A percentile compares a stretch with the other conserved stretches of the same genome.
Evolutionary conservation across 805 yeast species (phyloP).

Genomic region (Tetrapisispora arboricola): DNA sequence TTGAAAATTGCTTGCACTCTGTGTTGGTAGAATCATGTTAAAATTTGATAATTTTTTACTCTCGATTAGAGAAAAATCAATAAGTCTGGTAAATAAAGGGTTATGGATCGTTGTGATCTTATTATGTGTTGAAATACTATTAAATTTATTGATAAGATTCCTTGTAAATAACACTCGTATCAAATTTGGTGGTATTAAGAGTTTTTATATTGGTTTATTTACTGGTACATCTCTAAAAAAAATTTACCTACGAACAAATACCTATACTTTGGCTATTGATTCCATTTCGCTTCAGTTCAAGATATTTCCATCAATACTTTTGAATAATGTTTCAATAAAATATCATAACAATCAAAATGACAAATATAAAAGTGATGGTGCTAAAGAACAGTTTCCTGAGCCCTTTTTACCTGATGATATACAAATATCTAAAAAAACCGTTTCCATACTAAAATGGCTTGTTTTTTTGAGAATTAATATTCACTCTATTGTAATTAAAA

Average conservation of each 20-base stretch:
- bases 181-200: background rate
- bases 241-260: background rate
- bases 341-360: constrained; percentile 2
- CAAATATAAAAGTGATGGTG: background rate
- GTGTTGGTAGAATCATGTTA: no score
- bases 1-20: no score
- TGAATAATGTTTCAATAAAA: constrained; percentile 12
- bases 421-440: constrained; percentile 1
- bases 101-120: background rate
- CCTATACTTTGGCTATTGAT: constrained; percentile 9
- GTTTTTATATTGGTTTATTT: background rate
- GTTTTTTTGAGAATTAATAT: constrained; percentile 10
- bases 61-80: background rate
- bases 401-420: background rate
- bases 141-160: background rate
- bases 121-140: background rate
- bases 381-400: background rate
- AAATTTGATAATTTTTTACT: background rate
- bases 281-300: constrained; percentile 13
- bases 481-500: constrained; percentile 6
- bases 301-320: constrained; percentile 13
- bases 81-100: background rate
- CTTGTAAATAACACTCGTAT: background rate
- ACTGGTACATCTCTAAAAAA: background rate
- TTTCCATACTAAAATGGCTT: constrained; percentile 9